Conservation (phyloP, 2,329 filamentous ascomycete genomes). For the Shiraia bambusicola region DNA sequence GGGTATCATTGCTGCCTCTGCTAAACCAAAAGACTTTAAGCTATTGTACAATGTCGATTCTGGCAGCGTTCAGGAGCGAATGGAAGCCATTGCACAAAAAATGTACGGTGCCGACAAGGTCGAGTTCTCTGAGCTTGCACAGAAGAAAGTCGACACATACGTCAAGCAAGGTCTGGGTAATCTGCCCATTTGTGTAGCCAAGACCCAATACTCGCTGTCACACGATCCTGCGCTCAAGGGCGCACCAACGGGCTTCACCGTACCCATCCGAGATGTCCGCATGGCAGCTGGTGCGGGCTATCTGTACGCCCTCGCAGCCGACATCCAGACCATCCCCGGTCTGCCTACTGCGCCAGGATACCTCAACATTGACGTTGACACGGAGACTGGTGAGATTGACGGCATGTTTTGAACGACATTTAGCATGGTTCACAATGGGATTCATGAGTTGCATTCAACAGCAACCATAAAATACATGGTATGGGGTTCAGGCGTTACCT, state of each 20-base stretch:
- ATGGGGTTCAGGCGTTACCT: too few relatives aligned
- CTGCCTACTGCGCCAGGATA: constrained; percentile 94
- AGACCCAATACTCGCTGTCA: constrained; percentile 96
- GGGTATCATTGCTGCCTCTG: constrained; percentile 78
- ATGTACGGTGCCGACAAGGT: constrained; percentile 94
- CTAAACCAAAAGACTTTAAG: constrained; percentile 80
- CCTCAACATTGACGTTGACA: constrained; percentile 78
- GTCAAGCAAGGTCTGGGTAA: constrained; percentile 88
- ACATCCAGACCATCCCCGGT: constrained; percentile 97
- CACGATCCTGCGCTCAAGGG: constrained; percentile 94
- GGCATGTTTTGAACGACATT: constrained; percentile 71
- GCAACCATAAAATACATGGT: not conserved
- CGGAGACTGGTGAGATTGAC: constrained; percentile 56
- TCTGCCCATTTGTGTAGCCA: constrained; percentile 93
- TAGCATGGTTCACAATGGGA: not conserved
- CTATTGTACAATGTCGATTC: constrained; percentile 76
- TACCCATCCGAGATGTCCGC: constrained; percentile 90
- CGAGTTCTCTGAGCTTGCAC: constrained; percentile 89
- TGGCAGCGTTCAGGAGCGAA: constrained; percentile 77
- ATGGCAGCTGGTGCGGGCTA: constrained; percentile 87
- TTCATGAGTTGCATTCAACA: constrained; percentile 7
- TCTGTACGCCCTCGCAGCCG: constrained; percentile 85
- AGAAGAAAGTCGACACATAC: constrained; percentile 96
- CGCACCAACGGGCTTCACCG: constrained; percentile 88
- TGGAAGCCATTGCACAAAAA: constrained; percentile 83